Conservation (phyloP, 75 land plant genomes). For the Cupressus sempervirens region DNA sequence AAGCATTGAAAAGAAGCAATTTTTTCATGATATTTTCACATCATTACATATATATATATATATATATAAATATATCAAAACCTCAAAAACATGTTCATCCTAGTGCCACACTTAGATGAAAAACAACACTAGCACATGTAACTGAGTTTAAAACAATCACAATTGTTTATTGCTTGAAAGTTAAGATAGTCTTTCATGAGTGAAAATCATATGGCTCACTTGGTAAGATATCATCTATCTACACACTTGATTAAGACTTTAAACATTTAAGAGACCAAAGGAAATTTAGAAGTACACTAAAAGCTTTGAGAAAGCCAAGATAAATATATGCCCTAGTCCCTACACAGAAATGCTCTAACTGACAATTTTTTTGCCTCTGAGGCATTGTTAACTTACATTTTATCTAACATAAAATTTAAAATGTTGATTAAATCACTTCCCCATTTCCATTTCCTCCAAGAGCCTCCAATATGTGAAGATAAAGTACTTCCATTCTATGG, state of each 20-base stretch:
- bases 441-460: not conserved
- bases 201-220: not conserved
- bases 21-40: not conserved
- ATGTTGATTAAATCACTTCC: not conserved
- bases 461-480: not conserved
- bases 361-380: not conserved
- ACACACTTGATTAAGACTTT: not conserved
- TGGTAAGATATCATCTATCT: not conserved
- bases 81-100: not conserved
- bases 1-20: not conserved
- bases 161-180: not conserved
- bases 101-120: not conserved
- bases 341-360: not conserved
- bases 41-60: not conserved
- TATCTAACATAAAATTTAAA: not conserved
- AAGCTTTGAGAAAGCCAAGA: not conserved
- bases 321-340: not conserved
- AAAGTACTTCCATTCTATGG: constrained; percentile 15
- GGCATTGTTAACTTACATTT: not conserved
- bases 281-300: not conserved
- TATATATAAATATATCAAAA: no score
- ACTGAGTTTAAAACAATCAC: not conserved
- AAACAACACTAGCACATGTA: not conserved
- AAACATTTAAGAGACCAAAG: not conserved
- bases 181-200: not conserved